Evolutionary conservation across 2,329 filamentous ascomycete genomes (phyloP).

Genomic region (Cladophialophora psammophila): DNA sequence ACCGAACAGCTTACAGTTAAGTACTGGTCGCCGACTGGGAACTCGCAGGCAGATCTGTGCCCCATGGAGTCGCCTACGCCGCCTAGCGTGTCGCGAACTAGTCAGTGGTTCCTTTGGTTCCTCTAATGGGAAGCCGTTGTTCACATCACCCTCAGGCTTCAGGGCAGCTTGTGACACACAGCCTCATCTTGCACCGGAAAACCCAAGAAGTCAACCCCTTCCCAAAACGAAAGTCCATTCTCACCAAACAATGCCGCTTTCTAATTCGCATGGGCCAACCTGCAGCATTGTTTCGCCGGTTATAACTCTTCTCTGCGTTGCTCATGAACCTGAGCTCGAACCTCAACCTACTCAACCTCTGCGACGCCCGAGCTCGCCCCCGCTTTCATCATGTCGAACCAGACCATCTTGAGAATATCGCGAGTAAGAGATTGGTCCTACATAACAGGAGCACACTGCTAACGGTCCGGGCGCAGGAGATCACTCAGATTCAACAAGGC

Average conservation of each 20-base stretch:
- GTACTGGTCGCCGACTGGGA: too few species aligned
- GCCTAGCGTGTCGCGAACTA: slow-evolving; percentile 5
- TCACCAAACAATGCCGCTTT: slow-evolving; percentile 28
- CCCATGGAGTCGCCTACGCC: not conserved
- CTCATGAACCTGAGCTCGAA: slow-evolving; percentile 16
- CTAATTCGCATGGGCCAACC: not conserved
- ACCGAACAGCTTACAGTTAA: too few species aligned
- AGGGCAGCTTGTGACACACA: slow-evolving; percentile 30
- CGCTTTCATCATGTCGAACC: slow-evolving; percentile 71
- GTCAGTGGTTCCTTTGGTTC: not conserved
- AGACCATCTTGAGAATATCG: slow-evolving; percentile 86
- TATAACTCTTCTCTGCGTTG: slow-evolving; percentile 3
- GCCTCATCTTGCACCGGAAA: slow-evolving; percentile 27
- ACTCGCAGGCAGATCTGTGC: slow-evolving; percentile 16
- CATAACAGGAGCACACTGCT: slow-evolving; percentile 23
- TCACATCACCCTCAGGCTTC: slow-evolving; percentile 13
- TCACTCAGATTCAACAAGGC: slow-evolving; percentile 82
- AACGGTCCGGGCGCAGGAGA: slow-evolving; percentile 65
- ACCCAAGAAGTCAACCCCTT: not conserved
- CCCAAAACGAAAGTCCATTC: not conserved
- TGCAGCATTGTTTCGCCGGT: slow-evolving; percentile 7
- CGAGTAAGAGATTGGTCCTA: slow-evolving; percentile 63
- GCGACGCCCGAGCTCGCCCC: not conserved
- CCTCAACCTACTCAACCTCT: not conserved
- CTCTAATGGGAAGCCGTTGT: not conserved